These are phyloP conservation scores for Polytrichum formosum DNA, from an alignment of 225 moss, liverwort and hornwort genomes.

Conservation along the genomic window DNA sequence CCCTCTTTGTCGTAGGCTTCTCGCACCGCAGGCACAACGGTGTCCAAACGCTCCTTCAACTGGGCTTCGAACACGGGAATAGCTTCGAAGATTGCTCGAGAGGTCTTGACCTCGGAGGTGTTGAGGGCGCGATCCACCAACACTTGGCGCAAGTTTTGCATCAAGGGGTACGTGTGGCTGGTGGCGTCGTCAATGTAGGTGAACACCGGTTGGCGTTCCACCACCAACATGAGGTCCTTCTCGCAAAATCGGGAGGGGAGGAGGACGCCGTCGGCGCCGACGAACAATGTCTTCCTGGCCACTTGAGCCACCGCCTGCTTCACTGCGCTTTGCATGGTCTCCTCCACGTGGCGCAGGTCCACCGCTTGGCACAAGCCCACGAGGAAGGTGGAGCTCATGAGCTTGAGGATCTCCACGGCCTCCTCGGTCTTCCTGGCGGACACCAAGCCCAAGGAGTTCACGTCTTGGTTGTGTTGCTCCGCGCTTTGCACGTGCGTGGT, in stretches of 20 bases:
- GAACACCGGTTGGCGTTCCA: slow-evolving; percentile 50
- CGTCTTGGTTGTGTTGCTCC: slow-evolving; percentile 73
- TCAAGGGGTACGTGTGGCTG: slow-evolving; percentile 39
- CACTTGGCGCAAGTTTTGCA: slow-evolving; percentile 43
- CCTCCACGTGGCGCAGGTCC: slow-evolving; percentile 64
- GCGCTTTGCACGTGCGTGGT: slow-evolving; percentile 69
- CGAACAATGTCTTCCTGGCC: slow-evolving; percentile 47
- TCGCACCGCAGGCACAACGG: slow-evolving; percentile 9
- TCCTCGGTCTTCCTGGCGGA: slow-evolving; percentile 65
- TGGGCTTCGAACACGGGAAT: slow-evolving; percentile 18
- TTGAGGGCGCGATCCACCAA: slow-evolving; percentile 8
- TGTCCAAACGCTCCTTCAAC: slow-evolving; percentile 9
- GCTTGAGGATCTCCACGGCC: slow-evolving; percentile 54
- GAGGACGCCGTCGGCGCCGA: slow-evolving; percentile 18
- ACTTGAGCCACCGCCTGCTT: slow-evolving; percentile 51
- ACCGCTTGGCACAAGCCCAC: slow-evolving; percentile 65
- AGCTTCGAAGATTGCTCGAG: slow-evolving; percentile 1
- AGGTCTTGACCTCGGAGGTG: background rate
- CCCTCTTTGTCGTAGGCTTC: slow-evolving; percentile 22
- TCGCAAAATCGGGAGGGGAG: slow-evolving; percentile 36
- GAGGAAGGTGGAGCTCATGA: slow-evolving; percentile 63
- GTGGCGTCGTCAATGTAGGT: slow-evolving; percentile 39
- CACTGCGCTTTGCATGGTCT: slow-evolving; percentile 53
- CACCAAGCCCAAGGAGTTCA: slow-evolving; percentile 56
- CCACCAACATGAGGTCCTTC: slow-evolving; percentile 51